Conservation (phyloP, 1,284 basidiomycete species). For the Ustilago sp. region DNA sequence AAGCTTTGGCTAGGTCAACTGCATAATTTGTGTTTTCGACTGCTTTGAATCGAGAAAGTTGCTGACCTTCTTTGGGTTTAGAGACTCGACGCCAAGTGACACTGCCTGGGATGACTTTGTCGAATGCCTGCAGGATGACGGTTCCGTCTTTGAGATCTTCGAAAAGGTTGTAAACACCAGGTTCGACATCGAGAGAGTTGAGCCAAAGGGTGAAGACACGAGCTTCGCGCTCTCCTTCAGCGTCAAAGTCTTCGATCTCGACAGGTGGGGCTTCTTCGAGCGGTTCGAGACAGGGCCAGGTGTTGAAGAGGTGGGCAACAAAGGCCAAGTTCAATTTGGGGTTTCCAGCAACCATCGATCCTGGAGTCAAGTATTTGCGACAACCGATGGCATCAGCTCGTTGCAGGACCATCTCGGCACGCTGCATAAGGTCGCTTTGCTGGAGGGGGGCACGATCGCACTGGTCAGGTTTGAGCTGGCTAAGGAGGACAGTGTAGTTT, state of each 20-base stretch:
- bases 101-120: constrained; percentile 90
- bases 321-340: constrained; percentile 99
- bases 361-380: constrained; percentile 92
- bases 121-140: constrained; percentile 92
- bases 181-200: constrained; percentile 95
- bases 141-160: constrained; percentile 92
- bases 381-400: constrained; percentile 94
- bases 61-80: constrained; percentile 85
- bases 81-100: constrained; percentile 94
- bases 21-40: constrained; percentile 98
- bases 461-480: constrained; percentile 87
- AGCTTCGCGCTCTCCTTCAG: constrained; percentile 97
- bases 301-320: constrained; percentile 98
- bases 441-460: constrained; percentile 94
- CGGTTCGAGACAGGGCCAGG: constrained; percentile 80
- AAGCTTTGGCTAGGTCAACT: constrained; percentile 90
- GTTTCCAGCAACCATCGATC: constrained; percentile 91
- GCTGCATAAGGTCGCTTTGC: constrained; percentile 81
- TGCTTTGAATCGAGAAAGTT: constrained; percentile 91
- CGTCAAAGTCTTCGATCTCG: constrained; percentile 95
- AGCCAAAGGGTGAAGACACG: constrained; percentile 98
- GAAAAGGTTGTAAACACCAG: constrained; percentile 94
- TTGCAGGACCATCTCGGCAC: constrained; percentile 91
- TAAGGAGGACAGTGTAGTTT: constrained; percentile 94
- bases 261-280: constrained; percentile 82